phyloP scores from a whole-genome alignment of 345 rosid species.

The Gossypium raimondii region DNA sequence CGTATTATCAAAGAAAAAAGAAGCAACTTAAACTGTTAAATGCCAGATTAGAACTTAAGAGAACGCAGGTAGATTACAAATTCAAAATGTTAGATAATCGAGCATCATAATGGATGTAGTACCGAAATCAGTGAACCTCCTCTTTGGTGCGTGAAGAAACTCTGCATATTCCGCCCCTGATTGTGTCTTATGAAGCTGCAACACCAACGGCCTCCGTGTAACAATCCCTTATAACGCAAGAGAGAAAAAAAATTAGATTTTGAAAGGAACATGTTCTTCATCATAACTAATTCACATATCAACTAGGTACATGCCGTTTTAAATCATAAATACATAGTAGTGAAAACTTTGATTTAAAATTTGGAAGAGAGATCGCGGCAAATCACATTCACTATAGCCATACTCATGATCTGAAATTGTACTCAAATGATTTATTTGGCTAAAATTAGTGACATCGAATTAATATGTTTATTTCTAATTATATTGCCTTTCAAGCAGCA shows the following conservation, averaged over 20 bases:
- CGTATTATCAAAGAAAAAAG: background rate
- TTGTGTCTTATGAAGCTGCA: constrained; percentile 92
- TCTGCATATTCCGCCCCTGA: constrained; percentile 83
- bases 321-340: background rate
- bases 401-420: background rate
- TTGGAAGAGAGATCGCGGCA: background rate
- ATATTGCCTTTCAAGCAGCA: background rate
- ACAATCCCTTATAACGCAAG: constrained; percentile 63
- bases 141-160: constrained; percentile 94
- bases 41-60: background rate
- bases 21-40: background rate
- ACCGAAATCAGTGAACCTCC: constrained; percentile 81
- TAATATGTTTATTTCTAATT: background rate
- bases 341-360: background rate
- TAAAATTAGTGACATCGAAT: background rate
- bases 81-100: background rate
- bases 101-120: constrained; percentile 32
- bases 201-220: constrained; percentile 91
- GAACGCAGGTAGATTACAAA: background rate
- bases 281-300: too few species aligned
- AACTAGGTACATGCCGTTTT: background rate
- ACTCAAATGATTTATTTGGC: background rate
- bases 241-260: too few species aligned
- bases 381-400: background rate
- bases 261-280: too few species aligned